Evolutionary conservation across 345 rosid genomes (phyloP).

Genomic region (Geranium rotundifolium): DNA sequence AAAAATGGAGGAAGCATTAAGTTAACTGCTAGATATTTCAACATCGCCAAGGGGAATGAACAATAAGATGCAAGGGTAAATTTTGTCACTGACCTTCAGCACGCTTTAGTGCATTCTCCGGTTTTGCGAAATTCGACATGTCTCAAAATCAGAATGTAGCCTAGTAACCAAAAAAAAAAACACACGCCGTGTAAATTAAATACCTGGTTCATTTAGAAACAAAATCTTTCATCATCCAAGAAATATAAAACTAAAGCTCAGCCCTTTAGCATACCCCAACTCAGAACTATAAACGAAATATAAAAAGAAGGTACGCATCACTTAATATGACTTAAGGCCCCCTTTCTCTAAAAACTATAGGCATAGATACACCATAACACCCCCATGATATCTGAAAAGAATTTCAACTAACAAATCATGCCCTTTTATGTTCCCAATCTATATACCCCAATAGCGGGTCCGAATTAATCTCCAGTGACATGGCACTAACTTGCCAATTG

Average conservation of each 20-base stretch:
- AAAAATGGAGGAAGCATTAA: no score
- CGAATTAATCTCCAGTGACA: no score
- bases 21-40: no score
- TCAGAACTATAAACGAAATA: neutral
- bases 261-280: neutral
- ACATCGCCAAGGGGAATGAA: neutral
- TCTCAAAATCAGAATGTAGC: conserved; percentile 9
- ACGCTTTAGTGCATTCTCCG: conserved; percentile 84
- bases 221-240: neutral
- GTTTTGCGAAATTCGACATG: conserved; percentile 75
- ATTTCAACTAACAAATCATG: neutral
- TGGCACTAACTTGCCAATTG: no score
- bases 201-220: neutral
- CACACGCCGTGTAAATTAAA: neutral
- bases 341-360: no score
- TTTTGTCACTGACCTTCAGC: conserved; percentile 57
- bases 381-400: neutral
- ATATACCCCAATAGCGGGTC: no score
- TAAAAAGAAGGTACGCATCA: no score
- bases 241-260: no score
- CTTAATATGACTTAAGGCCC: no score
- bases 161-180: neutral
- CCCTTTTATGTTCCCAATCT: neutral
- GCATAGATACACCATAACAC: no score
- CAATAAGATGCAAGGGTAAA: neutral